Evolutionary conservation across 2,329 filamentous ascomycete species (phyloP).

Genomic region (Cadophora sp.): DNA sequence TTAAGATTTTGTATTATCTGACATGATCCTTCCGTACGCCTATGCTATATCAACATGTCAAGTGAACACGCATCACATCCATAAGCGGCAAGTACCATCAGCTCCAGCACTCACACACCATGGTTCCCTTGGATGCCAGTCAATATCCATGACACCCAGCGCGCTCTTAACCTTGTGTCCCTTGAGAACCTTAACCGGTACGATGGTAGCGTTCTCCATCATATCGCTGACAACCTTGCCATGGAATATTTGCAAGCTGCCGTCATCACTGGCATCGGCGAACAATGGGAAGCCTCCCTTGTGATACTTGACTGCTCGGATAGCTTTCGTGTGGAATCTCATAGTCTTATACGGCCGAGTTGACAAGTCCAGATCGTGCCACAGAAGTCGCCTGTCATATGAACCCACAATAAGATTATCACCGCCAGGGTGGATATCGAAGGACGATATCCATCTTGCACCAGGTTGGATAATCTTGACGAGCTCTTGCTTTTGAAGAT

Average conservation of each 20-base stretch:
- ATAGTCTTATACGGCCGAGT: slow-evolving; percentile 94
- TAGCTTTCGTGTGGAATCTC: slow-evolving; percentile 91
- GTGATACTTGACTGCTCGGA: slow-evolving; percentile 89
- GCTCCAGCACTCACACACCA: slow-evolving; percentile 96
- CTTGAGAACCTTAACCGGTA: slow-evolving; percentile 90
- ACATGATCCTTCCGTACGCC: slow-evolving; percentile 33
- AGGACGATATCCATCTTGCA: slow-evolving; percentile 91
- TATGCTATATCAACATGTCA: slow-evolving; percentile 28
- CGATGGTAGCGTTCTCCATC: slow-evolving; percentile 96
- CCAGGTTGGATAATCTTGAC: slow-evolving; percentile 94
- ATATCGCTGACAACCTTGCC: slow-evolving; percentile 93
- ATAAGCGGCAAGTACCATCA: slow-evolving; percentile 90
- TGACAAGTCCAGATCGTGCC: slow-evolving; percentile 96
- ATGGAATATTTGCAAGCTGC: slow-evolving; percentile 94
- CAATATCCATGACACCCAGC: slow-evolving; percentile 89
- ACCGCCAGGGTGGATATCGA: slow-evolving; percentile 91
- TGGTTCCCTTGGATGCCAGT: slow-evolving; percentile 94
- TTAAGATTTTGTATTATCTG: slow-evolving; percentile 22
- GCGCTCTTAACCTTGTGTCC: slow-evolving; percentile 88
- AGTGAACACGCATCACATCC: slow-evolving; percentile 62
- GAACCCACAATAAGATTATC: slow-evolving; percentile 95
- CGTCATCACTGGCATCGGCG: slow-evolving; percentile 94
- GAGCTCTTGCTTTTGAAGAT: slow-evolving; percentile 88
- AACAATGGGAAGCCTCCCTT: slow-evolving; percentile 81
- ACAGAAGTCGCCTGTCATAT: slow-evolving; percentile 91